Evolutionary conservation across 2,329 filamentous ascomycete genomes (phyloP).

Genomic region (Teratosphaeria zuluensis): DNA sequence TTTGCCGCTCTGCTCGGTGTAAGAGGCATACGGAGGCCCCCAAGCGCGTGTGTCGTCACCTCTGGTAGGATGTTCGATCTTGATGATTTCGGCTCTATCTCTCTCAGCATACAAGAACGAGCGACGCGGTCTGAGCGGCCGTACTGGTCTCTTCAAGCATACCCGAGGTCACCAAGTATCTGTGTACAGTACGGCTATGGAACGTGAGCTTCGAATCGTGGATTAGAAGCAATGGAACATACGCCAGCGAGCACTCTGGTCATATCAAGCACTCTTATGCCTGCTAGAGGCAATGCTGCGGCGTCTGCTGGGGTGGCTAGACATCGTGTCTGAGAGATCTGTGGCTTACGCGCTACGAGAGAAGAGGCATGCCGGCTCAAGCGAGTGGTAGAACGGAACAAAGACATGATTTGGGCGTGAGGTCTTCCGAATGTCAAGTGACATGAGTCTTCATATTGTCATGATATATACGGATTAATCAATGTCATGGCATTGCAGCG

Average conservation of each 20-base stretch:
- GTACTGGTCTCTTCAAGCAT: conserved; percentile 34
- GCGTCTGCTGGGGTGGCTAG: conserved; percentile 36
- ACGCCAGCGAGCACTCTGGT: conserved; percentile 91
- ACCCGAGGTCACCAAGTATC: conserved; percentile 93
- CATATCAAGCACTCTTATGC: conserved; percentile 89
- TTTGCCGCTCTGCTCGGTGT: conserved; percentile 43
- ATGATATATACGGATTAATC: neutral
- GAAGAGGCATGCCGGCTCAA: conserved; percentile 5
- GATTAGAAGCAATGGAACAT: conserved; percentile 11
- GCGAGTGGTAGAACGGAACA: conserved; percentile 11
- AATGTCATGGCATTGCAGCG: neutral
- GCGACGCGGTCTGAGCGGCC: conserved; percentile 14
- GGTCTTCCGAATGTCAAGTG: no score
- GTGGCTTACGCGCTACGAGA: conserved; percentile 2
- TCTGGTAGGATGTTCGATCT: conserved; percentile 83
- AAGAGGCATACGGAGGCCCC: conserved; percentile 87
- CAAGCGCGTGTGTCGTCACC: conserved; percentile 93
- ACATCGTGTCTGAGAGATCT: conserved; percentile 21
- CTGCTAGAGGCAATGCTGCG: conserved; percentile 61
- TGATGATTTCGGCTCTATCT: conserved; percentile 83
- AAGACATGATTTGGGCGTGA: conserved; percentile 9
- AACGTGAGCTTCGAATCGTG: neutral
- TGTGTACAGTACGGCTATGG: conserved; percentile 89
- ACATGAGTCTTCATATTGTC: neutral
- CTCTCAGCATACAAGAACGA: conserved; percentile 5